phyloP scores from a whole-genome alignment of 2,329 filamentous ascomycete genomes.

The Xylariaceae sp. region DNA sequence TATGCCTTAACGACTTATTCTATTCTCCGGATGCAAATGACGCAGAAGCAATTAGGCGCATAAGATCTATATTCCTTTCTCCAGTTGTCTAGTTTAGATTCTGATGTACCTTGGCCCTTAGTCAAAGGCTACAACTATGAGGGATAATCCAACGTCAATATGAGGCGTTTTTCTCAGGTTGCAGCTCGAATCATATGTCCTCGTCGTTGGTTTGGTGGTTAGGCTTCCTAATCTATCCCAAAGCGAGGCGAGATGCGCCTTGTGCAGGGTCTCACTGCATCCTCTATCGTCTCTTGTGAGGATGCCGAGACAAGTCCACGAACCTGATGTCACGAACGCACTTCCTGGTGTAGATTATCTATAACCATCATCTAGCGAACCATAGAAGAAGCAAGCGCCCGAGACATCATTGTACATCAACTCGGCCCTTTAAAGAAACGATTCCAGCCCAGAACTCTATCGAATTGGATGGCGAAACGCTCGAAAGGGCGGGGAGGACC shows the following conservation, averaged over 20 bases:
- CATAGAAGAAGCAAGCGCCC: constrained; percentile 25
- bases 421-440: constrained; percentile 35
- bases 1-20: neutral
- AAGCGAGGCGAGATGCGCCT: constrained; percentile 26
- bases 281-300: constrained; percentile 19
- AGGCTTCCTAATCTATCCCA: constrained; percentile 23
- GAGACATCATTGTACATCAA: constrained; percentile 33
- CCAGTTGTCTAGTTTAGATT: neutral
- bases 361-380: constrained; percentile 10
- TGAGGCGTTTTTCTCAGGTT: constrained; percentile 5
- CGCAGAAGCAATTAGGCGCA: neutral
- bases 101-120: neutral
- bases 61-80: neutral
- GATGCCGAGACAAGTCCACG: constrained; percentile 28
- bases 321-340: constrained; percentile 23
- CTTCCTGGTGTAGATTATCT: constrained; percentile 22
- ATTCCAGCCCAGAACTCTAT: constrained; percentile 19
- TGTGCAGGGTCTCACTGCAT: constrained; percentile 30
- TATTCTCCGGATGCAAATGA: no score
- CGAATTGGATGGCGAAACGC: constrained; percentile 15
- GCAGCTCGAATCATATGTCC: constrained; percentile 5
- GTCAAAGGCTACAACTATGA: constrained; percentile 11
- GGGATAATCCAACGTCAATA: constrained; percentile 13
- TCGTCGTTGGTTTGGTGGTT: constrained; percentile 17
- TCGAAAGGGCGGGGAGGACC: constrained; percentile 28